Conservation (phyloP, 169 alveolate genomes). For the Plasmodium blacklocki region DNA sequence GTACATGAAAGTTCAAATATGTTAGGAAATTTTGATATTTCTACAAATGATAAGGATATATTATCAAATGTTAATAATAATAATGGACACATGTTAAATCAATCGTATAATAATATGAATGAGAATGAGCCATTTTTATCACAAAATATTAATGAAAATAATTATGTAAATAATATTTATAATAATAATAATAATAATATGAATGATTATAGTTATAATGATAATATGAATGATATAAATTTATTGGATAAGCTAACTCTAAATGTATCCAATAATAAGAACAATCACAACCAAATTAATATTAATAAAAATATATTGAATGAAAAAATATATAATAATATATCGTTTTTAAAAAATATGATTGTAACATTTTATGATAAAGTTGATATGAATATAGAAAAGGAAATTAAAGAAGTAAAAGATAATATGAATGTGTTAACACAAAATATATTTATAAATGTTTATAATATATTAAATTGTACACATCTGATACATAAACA, state of each 20-base stretch:
- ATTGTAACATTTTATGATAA: slow-evolving; percentile 52
- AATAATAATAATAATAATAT: background rate
- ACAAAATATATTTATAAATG: slow-evolving; percentile 35
- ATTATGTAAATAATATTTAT: background rate
- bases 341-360: slow-evolving; percentile 26
- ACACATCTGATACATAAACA: slow-evolving; percentile 41
- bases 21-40: background rate
- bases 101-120: background rate
- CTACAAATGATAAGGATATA: background rate
- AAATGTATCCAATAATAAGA: background rate
- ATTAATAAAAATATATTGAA: background rate
- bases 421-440: slow-evolving; percentile 49
- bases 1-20: slow-evolving; percentile 31
- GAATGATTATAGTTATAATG: background rate
- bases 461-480: slow-evolving; percentile 27
- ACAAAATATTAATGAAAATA: background rate
- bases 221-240: background rate
- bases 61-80: background rate
- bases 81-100: background rate
- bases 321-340: slow-evolving; percentile 36
- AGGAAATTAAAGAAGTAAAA: slow-evolving; percentile 35
- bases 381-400: slow-evolving; percentile 63
- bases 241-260: slow-evolving; percentile 7
- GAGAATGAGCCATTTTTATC: background rate
- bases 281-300: background rate